phyloP scores from a whole-genome alignment of 2,329 filamentous ascomycete genomes.

The Xylariales sp. region DNA sequence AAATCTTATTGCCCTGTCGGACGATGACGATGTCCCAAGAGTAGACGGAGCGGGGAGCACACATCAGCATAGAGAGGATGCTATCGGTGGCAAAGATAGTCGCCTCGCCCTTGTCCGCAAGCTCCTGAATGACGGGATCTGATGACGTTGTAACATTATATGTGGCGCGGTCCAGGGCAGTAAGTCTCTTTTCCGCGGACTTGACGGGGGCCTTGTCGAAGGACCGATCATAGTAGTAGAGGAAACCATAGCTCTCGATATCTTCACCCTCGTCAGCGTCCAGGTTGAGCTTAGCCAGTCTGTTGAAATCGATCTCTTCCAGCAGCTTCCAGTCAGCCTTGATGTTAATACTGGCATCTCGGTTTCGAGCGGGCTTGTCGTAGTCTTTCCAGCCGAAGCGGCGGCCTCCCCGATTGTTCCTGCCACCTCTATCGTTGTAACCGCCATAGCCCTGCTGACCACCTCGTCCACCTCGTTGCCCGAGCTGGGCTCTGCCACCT shows the following conservation, averaged over 20 bases:
- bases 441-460: constrained; percentile 57
- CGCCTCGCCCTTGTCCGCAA: constrained; percentile 92
- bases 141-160: constrained; percentile 98
- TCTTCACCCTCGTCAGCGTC: constrained; percentile 95
- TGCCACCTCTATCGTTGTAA: constrained; percentile 70
- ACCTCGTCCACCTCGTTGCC: constrained; percentile 64
- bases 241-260: constrained; percentile 90
- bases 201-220: constrained; percentile 94
- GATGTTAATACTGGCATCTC: constrained; percentile 93
- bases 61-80: constrained; percentile 99
- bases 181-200: constrained; percentile 80
- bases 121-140: constrained; percentile 94
- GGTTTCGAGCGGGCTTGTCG: constrained; percentile 94
- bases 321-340: constrained; percentile 93
- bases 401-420: constrained; percentile 67
- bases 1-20: constrained; percentile 92
- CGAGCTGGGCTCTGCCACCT: constrained; percentile 56
- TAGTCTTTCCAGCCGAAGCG: constrained; percentile 98
- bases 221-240: constrained; percentile 95
- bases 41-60: constrained; percentile 91
- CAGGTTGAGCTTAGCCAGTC: constrained; percentile 90
- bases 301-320: constrained; percentile 98
- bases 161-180: constrained; percentile 84
- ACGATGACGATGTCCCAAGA: constrained; percentile 97
- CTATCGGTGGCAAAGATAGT: constrained; percentile 96